Percentiles rank a stretch among this genome's conserved stretches.
Conservation (phyloP, 2,329 filamentous ascomycete species). For the Xylaria polymorpha region DNA sequence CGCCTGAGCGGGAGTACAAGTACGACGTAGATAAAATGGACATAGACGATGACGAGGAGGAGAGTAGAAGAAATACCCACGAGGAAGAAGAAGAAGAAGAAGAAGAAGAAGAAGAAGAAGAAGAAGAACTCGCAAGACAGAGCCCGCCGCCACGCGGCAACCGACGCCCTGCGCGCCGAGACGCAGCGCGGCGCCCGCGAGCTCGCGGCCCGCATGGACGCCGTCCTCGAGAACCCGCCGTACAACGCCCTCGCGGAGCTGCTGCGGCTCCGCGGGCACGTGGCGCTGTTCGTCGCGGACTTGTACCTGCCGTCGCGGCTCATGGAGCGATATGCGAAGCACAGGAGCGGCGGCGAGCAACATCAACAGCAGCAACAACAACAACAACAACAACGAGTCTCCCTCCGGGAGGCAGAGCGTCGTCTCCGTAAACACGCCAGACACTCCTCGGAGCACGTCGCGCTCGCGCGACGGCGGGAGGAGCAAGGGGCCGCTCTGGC, state of each 20-base stretch:
- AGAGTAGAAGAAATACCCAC: conserved; percentile 19
- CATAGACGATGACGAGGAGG: conserved; percentile 34
- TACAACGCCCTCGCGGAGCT: conserved; percentile 76
- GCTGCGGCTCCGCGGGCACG: conserved; percentile 77
- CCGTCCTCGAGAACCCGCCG: conserved; percentile 74
- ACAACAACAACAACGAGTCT: conserved; percentile 19
- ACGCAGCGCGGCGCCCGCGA: conserved; percentile 70
- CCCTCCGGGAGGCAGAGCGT: conserved; percentile 42
- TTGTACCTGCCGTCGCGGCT: conserved; percentile 62
- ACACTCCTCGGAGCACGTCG: conserved; percentile 46
- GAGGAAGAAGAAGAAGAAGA: conserved; percentile 34
- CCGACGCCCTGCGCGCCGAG: conserved; percentile 58
- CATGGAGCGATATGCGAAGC: conserved; percentile 19
- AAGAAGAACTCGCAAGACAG: conserved; percentile 29
- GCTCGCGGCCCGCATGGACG: conserved; percentile 77
- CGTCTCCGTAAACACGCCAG: conserved; percentile 32
- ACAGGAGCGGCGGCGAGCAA: not conserved
- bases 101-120: conserved; percentile 35
- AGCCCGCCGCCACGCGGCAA: conserved; percentile 45
- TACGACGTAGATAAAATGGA: conserved; percentile 30
- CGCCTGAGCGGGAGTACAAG: too few species aligned
- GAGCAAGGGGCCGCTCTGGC: conserved; percentile 53
- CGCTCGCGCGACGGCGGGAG: conserved; percentile 48
- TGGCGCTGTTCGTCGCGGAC: conserved; percentile 80
- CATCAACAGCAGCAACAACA: not conserved